phyloP scores from a whole-genome alignment of 495 filamentous ascomycete species.

The Hyaloscypha hepaticicola region DNA sequence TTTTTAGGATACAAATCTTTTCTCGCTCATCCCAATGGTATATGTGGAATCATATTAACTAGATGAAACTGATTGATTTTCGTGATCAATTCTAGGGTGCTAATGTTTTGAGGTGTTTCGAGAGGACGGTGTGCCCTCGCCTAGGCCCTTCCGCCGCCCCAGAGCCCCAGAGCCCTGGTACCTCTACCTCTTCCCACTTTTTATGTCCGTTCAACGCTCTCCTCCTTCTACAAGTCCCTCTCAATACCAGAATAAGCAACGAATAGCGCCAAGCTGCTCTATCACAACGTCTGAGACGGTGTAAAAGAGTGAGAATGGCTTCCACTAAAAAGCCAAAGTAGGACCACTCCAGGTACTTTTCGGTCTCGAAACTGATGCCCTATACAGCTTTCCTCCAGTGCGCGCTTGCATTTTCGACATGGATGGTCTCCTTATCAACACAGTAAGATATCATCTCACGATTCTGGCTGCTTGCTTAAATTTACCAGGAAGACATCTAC shows the following conservation, averaged over 20 bases:
- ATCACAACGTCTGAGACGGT: not conserved
- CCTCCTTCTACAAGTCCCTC: no score
- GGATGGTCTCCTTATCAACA: conserved; percentile 45
- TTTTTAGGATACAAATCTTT: no score
- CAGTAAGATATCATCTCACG: not conserved
- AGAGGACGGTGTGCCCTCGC: no score
- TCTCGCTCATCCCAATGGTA: no score
- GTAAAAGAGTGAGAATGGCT: not conserved
- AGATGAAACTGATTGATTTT: no score
- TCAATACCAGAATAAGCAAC: not conserved
- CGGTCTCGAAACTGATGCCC: not conserved
- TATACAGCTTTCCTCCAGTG: conserved; percentile 36
- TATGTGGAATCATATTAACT: no score
- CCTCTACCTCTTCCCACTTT: no score
- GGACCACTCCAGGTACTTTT: not conserved
- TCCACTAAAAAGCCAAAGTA: not conserved
- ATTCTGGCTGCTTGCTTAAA: not conserved
- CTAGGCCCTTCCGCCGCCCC: no score
- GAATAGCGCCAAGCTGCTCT: not conserved
- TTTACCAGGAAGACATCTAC: conserved; percentile 38
- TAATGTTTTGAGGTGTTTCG: no score
- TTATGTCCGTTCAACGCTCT: no score
- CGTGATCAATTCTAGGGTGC: no score
- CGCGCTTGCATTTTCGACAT: conserved; percentile 49
- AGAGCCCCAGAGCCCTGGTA: no score